Evolutionary conservation across 306 rosid species (phyloP).

Genomic region (Crotalaria pallida): DNA sequence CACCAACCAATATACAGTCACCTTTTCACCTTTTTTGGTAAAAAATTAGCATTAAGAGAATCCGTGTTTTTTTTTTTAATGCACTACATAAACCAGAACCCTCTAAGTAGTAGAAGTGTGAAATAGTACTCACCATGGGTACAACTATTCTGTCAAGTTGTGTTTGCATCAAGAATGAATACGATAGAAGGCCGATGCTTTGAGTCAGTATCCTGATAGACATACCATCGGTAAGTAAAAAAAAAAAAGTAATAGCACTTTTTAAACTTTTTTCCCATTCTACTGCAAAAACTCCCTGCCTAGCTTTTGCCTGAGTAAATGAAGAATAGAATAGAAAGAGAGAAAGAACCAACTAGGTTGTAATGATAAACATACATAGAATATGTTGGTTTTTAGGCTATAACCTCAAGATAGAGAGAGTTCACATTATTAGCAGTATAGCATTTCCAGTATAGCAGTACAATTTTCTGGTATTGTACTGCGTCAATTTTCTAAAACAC

Average conservation of each 20-base stretch:
- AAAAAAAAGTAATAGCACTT: not conserved
- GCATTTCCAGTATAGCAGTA: not conserved
- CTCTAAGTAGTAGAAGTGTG: not conserved
- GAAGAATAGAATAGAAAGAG: not conserved
- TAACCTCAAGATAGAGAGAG: not conserved
- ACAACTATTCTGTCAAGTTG: slow-evolving; percentile 75
- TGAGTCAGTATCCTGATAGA: slow-evolving; percentile 58
- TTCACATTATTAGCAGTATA: not conserved
- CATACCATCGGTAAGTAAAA: slow-evolving; percentile 5
- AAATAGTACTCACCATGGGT: slow-evolving; percentile 72
- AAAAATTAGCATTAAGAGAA: slow-evolving; percentile 4
- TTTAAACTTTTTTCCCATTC: not conserved
- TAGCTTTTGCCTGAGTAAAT: not conserved
- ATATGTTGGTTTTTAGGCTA: not conserved
- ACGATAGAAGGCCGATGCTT: slow-evolving; percentile 90
- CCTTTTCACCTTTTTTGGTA: not conserved
- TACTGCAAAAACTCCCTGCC: not conserved
- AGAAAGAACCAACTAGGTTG: not conserved
- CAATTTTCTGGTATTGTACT: not conserved
- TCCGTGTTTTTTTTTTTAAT: not conserved
- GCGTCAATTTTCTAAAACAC: not conserved
- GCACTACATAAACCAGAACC: not conserved
- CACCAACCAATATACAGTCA: not conserved
- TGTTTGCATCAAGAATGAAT: slow-evolving; percentile 57
- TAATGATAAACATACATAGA: not conserved